These are phyloP conservation scores for Aspergillus vadensis DNA, from an alignment of 2,329 filamentous ascomycete genomes.

Conservation along the genomic window DNA sequence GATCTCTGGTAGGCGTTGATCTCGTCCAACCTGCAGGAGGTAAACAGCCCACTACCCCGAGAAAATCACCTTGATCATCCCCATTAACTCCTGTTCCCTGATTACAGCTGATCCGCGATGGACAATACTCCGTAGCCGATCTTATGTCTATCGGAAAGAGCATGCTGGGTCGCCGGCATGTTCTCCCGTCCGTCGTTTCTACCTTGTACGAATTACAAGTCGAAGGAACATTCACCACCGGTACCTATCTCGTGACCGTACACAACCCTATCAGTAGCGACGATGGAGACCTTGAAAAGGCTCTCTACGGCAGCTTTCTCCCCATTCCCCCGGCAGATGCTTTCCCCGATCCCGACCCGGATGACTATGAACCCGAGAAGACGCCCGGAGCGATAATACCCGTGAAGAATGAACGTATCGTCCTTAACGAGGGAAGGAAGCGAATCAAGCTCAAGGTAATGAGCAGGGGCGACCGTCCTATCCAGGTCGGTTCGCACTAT, in stretches of 20 bases:
- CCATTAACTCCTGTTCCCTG: not conserved
- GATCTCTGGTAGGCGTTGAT: slow-evolving; percentile 54
- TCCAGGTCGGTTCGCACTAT: slow-evolving; percentile 92
- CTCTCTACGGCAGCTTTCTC: slow-evolving; percentile 88
- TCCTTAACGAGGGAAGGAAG: slow-evolving; percentile 72
- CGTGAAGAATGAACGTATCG: slow-evolving; percentile 66
- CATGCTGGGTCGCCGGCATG: slow-evolving; percentile 91
- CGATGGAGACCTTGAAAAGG: slow-evolving; percentile 82
- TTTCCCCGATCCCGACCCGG: slow-evolving; percentile 67
- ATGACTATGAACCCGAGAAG: slow-evolving; percentile 66
- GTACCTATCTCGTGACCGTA: slow-evolving; percentile 92
- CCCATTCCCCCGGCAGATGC: slow-evolving; percentile 70
- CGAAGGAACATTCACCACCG: slow-evolving; percentile 87
- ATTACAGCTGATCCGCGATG: slow-evolving; percentile 77
- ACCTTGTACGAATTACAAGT: slow-evolving; percentile 86
- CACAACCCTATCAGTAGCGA: slow-evolving; percentile 85
- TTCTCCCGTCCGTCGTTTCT: slow-evolving; percentile 76
- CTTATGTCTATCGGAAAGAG: slow-evolving; percentile 90
- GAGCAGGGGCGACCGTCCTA: slow-evolving; percentile 83
- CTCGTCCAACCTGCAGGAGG: slow-evolving; percentile 85
- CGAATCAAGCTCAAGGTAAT: slow-evolving; percentile 75
- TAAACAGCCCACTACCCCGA: slow-evolving; percentile 32
- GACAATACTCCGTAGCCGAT: slow-evolving; percentile 84
- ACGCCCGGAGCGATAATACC: slow-evolving; percentile 80
- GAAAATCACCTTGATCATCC: not conserved